Evolutionary conservation across 1,284 basidiomycete species (phyloP), one percentile per base, ranked within the genome.

Genomic region (Caloboletus firmus): DNA sequence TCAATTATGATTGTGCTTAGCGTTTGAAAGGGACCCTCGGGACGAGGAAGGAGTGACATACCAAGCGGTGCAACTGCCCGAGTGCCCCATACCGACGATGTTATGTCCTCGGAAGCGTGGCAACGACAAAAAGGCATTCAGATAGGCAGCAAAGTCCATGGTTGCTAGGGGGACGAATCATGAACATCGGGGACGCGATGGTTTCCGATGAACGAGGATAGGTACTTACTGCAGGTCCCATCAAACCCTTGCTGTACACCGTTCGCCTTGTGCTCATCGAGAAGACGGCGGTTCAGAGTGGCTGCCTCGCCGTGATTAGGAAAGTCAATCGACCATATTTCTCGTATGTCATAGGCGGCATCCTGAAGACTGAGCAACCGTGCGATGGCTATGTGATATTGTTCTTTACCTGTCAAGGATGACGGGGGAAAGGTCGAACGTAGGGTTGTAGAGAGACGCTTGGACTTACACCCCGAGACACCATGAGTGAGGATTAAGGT

Each of bases 291-390:
- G 53, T 82, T 82, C 32, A 80, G 52, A 1, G 73, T 58, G 10
- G 76, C 80, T n/a, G 79, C 72, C 49, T 81, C 77, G 5, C 80
- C 80, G 46, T 83, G 80, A 45, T 75, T 81, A 24, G 76, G 79
- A 67, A 76, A 73, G 62, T 82, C 81, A 37, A 82, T 73, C 1
- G 77, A 68, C 79, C 80, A 82, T 34, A 79, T 77, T 57, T 83
- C 81, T 4, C 75, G 71, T 30, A 83, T 71, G 9, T 65, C 67
- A 45, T 52, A 61, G 41, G 61, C 67, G 60, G 36, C 48, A 48
- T 49, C 72, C 63, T 22, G 52, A 24, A 68, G 57, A 13, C 59
- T 42, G 58, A 81, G 76, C 6, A 82, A 59, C 11, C 60, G 62
- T n/a, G 69, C 56, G 7, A 83, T 70, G 7, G 72, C 62, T 1